Conservation (phyloP, 257 asterid species). For the Oldenlandia corymbosa region DNA sequence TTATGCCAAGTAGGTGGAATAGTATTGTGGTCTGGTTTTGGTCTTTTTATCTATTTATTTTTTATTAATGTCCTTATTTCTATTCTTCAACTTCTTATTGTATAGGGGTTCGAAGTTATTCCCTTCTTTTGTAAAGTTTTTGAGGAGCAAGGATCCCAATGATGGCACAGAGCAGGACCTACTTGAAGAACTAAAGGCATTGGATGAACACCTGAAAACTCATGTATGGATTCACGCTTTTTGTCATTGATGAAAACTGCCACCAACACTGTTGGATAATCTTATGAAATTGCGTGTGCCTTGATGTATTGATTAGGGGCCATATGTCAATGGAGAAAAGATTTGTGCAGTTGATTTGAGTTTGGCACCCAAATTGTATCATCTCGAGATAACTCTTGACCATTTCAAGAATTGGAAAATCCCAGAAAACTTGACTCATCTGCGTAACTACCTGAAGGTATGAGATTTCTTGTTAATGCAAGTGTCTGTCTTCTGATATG, state of each 20-base stretch:
- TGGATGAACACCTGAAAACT: slow-evolving; percentile 65
- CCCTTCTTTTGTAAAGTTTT: slow-evolving; percentile 55
- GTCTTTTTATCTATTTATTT: background rate
- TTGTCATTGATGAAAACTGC: background rate
- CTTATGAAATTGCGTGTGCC: slow-evolving; percentile 6
- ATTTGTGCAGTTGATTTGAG: slow-evolving; percentile 63
- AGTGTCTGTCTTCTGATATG: background rate
- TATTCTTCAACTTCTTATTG: background rate
- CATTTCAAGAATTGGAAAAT: slow-evolving; percentile 70
- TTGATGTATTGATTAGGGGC: slow-evolving; percentile 39
- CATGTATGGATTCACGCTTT: slow-evolving; percentile 36
- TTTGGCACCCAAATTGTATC: slow-evolving; percentile 72
- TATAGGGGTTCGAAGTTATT: slow-evolving; percentile 65
- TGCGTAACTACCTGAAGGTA: slow-evolving; percentile 63
- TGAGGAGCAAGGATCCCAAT: slow-evolving; percentile 70
- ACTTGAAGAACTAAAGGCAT: slow-evolving; percentile 55
- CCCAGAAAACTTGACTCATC: slow-evolving; percentile 53
- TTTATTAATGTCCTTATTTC: background rate
- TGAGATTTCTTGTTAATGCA: background rate
- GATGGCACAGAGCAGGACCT: slow-evolving; percentile 71
- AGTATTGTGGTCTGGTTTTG: background rate
- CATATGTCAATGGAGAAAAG: slow-evolving; percentile 54
- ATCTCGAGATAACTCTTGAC: slow-evolving; percentile 59
- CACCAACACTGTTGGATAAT: background rate
- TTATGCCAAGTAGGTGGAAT: background rate